Percentiles rank a stretch among this genome's conserved stretches.
Conservation (phyloP, 352 stramenopile species). For the Phytophthora multivora region DNA sequence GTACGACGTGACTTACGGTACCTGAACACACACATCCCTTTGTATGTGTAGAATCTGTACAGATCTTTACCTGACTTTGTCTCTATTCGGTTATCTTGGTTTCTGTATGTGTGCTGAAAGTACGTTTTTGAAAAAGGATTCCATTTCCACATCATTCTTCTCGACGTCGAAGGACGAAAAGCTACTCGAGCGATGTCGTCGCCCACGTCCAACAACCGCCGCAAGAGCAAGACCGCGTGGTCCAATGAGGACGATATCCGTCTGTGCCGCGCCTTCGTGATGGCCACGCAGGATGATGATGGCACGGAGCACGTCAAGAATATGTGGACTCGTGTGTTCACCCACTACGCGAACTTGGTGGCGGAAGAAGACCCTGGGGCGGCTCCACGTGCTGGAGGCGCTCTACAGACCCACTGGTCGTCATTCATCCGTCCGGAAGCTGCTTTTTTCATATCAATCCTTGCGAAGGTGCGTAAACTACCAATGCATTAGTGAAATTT, state of each 20-base stretch:
- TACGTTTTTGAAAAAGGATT: constrained; percentile 20
- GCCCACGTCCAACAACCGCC: constrained; percentile 12
- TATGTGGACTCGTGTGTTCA: constrained; percentile 35
- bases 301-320: constrained; percentile 37
- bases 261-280: constrained; percentile 36
- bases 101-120: constrained; percentile 13
- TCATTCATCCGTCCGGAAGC: constrained; percentile 35
- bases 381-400: constrained; percentile 24
- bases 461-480: constrained; percentile 21
- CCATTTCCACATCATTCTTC: constrained; percentile 21
- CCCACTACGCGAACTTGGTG: constrained; percentile 22
- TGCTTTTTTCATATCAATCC: constrained; percentile 32
- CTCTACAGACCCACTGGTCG: constrained; percentile 39
- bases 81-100: constrained; percentile 4
- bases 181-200: constrained; percentile 20
- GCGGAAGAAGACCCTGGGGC: constrained; percentile 25
- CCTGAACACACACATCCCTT: constrained; percentile 14
- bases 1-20: not conserved
- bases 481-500: not conserved
- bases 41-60: constrained; percentile 27
- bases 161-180: not conserved
- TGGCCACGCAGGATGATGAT: constrained; percentile 28
- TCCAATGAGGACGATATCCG: constrained; percentile 36
- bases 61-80: constrained; percentile 20
- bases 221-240: constrained; percentile 35